Evolutionary conservation across 495 filamentous ascomycete genomes (phyloP).

Genomic region (Neurospora cerealis): DNA sequence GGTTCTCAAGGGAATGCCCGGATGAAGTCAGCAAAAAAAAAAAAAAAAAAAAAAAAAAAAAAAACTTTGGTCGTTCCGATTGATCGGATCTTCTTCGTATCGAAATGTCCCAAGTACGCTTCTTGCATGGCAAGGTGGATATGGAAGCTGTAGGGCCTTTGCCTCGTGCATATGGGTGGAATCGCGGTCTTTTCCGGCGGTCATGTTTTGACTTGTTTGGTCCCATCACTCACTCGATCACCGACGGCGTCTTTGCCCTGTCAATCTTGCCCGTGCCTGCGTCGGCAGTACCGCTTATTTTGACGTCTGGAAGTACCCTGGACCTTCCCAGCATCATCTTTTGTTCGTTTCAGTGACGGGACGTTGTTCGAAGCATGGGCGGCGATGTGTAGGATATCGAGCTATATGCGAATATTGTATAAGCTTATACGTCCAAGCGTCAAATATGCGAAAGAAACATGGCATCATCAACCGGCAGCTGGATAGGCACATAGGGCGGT

Average conservation of each 20-base stretch:
- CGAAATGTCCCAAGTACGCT: neutral
- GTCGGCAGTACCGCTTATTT: neutral
- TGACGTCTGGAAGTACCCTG: neutral
- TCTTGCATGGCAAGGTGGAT: neutral
- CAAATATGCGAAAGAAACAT: neutral
- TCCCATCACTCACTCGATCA: neutral
- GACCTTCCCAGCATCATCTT: neutral
- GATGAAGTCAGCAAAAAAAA: neutral
- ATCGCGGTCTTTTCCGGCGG: neutral
- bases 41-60: neutral
- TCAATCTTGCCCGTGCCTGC: neutral
- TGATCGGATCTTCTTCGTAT: constrained; percentile 2
- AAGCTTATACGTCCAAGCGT: neutral
- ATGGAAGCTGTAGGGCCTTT: neutral
- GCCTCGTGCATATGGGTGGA: neutral
- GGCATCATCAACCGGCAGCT: neutral
- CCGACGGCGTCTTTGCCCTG: neutral
- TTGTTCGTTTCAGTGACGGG: neutral
- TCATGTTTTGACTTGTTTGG: neutral
- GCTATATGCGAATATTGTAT: neutral
- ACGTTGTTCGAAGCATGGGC: neutral
- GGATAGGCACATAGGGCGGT: neutral
- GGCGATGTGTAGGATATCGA: neutral
- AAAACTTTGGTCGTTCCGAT: neutral
- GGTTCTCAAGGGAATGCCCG: neutral